Conservation (phyloP, 2,329 filamentous ascomycete genomes). For the Penicillium brasilianum region DNA sequence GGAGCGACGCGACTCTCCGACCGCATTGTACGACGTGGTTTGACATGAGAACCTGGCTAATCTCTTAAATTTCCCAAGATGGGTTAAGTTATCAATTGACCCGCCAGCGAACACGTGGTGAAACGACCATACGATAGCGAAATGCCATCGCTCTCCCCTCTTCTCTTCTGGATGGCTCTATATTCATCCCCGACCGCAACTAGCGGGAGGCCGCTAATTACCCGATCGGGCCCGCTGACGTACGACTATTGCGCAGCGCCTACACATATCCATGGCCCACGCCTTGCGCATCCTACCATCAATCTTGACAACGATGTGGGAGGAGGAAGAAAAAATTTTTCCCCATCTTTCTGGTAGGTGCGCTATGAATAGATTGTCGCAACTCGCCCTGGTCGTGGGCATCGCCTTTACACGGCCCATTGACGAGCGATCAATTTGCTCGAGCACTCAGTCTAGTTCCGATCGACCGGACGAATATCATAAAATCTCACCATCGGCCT, state of each 20-base stretch:
- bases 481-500: not conserved
- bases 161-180: not conserved
- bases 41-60: not conserved
- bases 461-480: not conserved
- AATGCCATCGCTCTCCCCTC: not conserved
- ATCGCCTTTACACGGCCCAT: not conserved
- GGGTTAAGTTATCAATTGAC: not conserved
- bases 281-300: constrained; percentile 1
- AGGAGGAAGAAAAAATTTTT: not conserved
- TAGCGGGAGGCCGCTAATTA: not conserved
- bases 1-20: not conserved
- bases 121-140: not conserved
- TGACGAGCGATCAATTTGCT: not conserved
- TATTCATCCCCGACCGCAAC: constrained; percentile 5
- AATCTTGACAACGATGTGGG: not conserved
- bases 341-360: not conserved
- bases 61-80: not conserved
- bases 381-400: not conserved
- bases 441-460: not conserved
- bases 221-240: constrained; percentile 12
- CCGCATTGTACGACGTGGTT: not conserved
- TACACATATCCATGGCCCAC: constrained; percentile 11
- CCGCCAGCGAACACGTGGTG: not conserved
- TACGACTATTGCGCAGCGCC: constrained; percentile 13
- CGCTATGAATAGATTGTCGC: not conserved